Base-by-base conservation (phyloP, 2,329 filamentous ascomycete genomes). In the Emericellopsis cladophorae region DNA sequence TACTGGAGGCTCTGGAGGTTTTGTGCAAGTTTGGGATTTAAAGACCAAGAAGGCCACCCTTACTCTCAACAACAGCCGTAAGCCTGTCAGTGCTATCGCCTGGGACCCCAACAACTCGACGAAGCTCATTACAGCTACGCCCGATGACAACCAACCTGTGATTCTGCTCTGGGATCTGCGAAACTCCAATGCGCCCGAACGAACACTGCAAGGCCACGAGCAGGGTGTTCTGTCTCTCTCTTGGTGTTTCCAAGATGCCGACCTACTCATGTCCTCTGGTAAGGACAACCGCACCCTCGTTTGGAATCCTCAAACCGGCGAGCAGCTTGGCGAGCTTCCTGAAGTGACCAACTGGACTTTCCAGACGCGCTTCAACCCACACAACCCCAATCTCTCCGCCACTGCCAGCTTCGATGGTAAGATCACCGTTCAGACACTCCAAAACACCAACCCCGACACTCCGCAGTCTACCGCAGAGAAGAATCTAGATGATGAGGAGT, bases 321-420 rank as follows among this genome's bases (percentile, higher is more conserved):
- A 92, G 56, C 72, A 76, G 11, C 83, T 88, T 47, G 92, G 93
- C 48, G 90, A 96, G 62, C 90, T 96, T 55, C 89, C 90, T 5
- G 87, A 95, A 53, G 89, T 94, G 41, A 95, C 90, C n/a, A 98
- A 96, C 62, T 98, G 92, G 90, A 95, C 89, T 6, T 98, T 98
- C 68, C 81, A 90, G 57, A 95, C 92, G 5, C 77, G 82, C 46
- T 96, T 93, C 74, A 89, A 95, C 59, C 92, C 92, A 24, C 80
- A 85, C 50, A 95, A 98, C 60, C 90, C 92, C 10, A 85, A 81
- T 55, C 70, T 98, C 43, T 86, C 90, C 39, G 93, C 93, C 15
- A 96, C 92, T 15, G 92, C 93, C 9, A 94, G 90, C 2, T 96
- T 96, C 50, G 92, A 98, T 55, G 92, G 93, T 51, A 95, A 93